phyloP scores from a whole-genome alignment of 495 filamentous ascomycete genomes.

The Aspergillus affinis region DNA sequence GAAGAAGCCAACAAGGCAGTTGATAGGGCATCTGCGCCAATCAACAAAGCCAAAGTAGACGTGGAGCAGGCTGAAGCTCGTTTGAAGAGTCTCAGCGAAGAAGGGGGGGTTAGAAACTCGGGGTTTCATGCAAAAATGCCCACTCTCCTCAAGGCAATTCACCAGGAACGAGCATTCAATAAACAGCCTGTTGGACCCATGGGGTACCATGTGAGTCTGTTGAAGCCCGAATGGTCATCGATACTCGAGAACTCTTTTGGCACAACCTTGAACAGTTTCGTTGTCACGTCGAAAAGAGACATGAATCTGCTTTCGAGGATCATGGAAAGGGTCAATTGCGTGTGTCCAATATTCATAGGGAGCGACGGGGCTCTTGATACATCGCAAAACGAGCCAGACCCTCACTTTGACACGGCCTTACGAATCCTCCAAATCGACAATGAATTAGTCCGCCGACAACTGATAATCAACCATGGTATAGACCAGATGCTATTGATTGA shows the following conservation, averaged over 20 bases:
- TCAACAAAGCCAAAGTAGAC: conserved; percentile 35
- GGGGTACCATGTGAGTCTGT: conserved; percentile 69
- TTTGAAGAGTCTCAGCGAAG: conserved; percentile 50
- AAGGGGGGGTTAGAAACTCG: conserved; percentile 47
- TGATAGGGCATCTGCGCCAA: conserved; percentile 23
- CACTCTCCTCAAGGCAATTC: conserved; percentile 63
- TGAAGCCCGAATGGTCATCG: conserved; percentile 80
- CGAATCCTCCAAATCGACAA: conserved; percentile 81
- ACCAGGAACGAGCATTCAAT: conserved; percentile 62
- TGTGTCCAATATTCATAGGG: conserved; percentile 66
- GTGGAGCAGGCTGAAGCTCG: conserved; percentile 43
- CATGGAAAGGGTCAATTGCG: conserved; percentile 59
- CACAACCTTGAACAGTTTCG: conserved; percentile 63
- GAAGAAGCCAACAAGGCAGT: conserved; percentile 35
- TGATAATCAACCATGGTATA: conserved; percentile 79
- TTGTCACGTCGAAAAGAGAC: conserved; percentile 75
- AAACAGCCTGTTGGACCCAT: conserved; percentile 81
- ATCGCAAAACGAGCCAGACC: conserved; percentile 68
- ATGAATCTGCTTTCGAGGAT: conserved; percentile 58
- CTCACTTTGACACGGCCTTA: conserved; percentile 70
- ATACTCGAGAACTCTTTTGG: conserved; percentile 76
- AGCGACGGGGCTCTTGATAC: conserved; percentile 59
- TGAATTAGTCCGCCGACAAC: conserved; percentile 68
- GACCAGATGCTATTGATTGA: conserved; percentile 84
- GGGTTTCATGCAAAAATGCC: conserved; percentile 65